Evolutionary conservation across 768 basidiomycete species (phyloP).

Genomic region (Gyrodon lividus): DNA sequence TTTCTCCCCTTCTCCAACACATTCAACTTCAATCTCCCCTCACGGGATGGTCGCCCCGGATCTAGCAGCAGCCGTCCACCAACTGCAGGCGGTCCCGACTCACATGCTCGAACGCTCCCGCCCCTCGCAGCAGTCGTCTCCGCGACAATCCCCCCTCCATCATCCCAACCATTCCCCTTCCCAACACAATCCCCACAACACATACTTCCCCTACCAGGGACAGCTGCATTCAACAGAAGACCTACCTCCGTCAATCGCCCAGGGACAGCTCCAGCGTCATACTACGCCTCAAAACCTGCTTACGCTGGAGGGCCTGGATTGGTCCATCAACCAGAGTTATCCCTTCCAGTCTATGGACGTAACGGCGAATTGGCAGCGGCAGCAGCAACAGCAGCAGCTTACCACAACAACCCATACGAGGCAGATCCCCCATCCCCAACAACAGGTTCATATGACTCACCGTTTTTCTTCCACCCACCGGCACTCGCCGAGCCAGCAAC

Average conservation of each 20-base stretch:
- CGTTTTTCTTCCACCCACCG: slow-evolving; percentile 79
- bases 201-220: slow-evolving; percentile 57
- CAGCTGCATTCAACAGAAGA: slow-evolving; percentile 50
- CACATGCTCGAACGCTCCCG: slow-evolving; percentile 57
- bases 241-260: slow-evolving; percentile 63
- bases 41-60: slow-evolving; percentile 44
- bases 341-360: slow-evolving; percentile 41
- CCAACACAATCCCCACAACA: slow-evolving; percentile 44
- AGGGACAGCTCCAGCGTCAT: slow-evolving; percentile 69
- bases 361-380: slow-evolving; percentile 38
- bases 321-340: slow-evolving; percentile 47
- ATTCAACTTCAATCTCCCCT: slow-evolving; percentile 45
- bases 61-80: slow-evolving; percentile 51
- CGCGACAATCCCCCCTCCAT: slow-evolving; percentile 56
- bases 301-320: slow-evolving; percentile 51
- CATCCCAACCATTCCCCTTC: slow-evolving; percentile 39
- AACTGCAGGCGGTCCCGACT: slow-evolving; percentile 48
- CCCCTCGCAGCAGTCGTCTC: slow-evolving; percentile 77
- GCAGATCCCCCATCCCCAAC: slow-evolving; percentile 31
- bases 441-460: slow-evolving; percentile 51
- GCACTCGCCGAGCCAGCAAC: slow-evolving; percentile 40
- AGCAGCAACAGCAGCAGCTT: slow-evolving; percentile 30
- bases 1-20: slow-evolving; percentile 59
- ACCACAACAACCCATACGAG: slow-evolving; percentile 29
- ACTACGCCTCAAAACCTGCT: slow-evolving; percentile 50